Percentiles rank a stretch among this genome's conserved stretches.
phyloP scores from a whole-genome alignment of 441 rosid genomes.

The Theobroma grandiflorum region DNA sequence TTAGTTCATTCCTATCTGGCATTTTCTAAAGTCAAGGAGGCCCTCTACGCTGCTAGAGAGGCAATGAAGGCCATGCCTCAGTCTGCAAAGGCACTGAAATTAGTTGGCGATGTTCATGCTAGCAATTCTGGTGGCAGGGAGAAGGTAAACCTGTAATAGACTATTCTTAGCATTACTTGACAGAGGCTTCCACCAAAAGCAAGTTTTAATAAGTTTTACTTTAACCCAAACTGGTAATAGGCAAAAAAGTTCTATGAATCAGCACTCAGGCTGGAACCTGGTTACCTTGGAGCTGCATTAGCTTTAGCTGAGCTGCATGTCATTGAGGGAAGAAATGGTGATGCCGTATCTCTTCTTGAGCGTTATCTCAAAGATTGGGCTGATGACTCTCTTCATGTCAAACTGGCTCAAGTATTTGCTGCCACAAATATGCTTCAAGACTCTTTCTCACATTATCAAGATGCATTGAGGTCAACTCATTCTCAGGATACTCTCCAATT shows the following conservation, averaged over 20 bases:
- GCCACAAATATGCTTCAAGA: constrained; percentile 89
- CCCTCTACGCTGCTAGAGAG: constrained; percentile 91
- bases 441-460: constrained; percentile 86
- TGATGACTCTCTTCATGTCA: constrained; percentile 97
- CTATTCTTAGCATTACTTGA: background rate
- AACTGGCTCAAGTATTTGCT: constrained; percentile 95
- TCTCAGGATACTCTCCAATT: constrained; percentile 15
- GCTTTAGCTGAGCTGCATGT: constrained; percentile 96
- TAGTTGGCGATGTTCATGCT: constrained; percentile 98
- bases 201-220: constrained; percentile 23
- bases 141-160: constrained; percentile 59
- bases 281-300: constrained; percentile 94
- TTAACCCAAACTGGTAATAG: constrained; percentile 48
- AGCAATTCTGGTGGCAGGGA: constrained; percentile 89
- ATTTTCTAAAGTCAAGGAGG: constrained; percentile 89
- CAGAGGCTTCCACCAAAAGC: background rate
- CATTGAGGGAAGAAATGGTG: constrained; percentile 90
- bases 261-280: constrained; percentile 92
- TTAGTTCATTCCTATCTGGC: constrained; percentile 94
- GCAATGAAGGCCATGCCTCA: constrained; percentile 99
- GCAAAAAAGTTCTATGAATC: constrained; percentile 98
- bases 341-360: constrained; percentile 92
- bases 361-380: constrained; percentile 97
- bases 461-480: constrained; percentile 76
- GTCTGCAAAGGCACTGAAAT: constrained; percentile 91